Conservation (phyloP, 352 stramenopile genomes). For the Pythium myriotylum region DNA sequence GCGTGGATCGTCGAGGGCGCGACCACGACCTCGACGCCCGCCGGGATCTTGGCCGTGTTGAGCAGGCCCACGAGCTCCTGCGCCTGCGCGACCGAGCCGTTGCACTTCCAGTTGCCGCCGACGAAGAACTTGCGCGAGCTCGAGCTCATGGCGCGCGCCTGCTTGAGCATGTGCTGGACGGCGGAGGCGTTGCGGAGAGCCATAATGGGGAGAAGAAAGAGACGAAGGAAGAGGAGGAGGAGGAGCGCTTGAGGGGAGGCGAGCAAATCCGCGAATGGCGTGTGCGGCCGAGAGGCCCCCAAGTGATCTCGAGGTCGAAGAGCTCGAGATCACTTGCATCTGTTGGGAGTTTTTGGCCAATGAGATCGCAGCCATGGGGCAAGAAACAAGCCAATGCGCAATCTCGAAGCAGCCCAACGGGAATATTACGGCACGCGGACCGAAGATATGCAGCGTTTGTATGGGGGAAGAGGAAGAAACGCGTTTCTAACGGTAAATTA, state of each 20-base stretch:
- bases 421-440: neutral
- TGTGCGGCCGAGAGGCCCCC: neutral
- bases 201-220: conserved; percentile 32
- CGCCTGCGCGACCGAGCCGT: conserved; percentile 71
- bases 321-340: neutral
- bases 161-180: conserved; percentile 40
- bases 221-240: conserved; percentile 9
- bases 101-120: conserved; percentile 99
- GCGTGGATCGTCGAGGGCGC: conserved; percentile 94
- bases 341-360: conserved; percentile 15
- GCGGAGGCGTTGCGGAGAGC: conserved; percentile 36
- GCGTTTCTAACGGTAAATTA: conserved; percentile 18
- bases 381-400: conserved; percentile 26
- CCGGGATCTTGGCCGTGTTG: conserved; percentile 83
- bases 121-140: conserved; percentile 97
- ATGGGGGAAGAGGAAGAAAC: conserved; percentile 8
- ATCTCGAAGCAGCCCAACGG: conserved; percentile 15
- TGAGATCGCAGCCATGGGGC: neutral
- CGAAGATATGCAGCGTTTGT: conserved; percentile 12
- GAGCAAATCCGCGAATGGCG: conserved; percentile 36
- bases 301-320: too few species aligned
- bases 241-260: conserved; percentile 32
- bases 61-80: conserved; percentile 76
- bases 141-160: conserved; percentile 67
- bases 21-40: conserved; percentile 95